Evolutionary conservation across 768 basidiomycete genomes (phyloP).

Genomic region (Hypholoma sublateritium): DNA sequence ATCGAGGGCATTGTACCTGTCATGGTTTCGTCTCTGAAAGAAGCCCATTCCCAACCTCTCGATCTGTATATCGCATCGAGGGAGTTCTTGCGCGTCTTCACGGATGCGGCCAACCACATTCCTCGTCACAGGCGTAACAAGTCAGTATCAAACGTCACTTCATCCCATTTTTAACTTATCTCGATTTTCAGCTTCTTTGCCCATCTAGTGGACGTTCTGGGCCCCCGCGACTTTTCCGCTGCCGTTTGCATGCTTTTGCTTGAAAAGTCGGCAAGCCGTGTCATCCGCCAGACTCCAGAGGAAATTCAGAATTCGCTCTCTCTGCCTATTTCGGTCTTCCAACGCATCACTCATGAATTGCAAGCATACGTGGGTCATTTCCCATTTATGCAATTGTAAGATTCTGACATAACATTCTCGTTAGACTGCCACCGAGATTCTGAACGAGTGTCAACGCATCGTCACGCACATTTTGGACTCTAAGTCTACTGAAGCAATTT

Average conservation of each 20-base stretch:
- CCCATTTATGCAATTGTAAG: neutral
- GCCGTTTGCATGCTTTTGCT: constrained; percentile 84
- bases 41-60: constrained; percentile 49
- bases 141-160: constrained; percentile 40
- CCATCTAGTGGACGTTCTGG: constrained; percentile 83
- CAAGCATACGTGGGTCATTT: constrained; percentile 51
- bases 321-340: constrained; percentile 67
- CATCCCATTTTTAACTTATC: neutral
- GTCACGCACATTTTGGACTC: constrained; percentile 40
- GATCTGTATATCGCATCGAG: constrained; percentile 68
- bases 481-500: constrained; percentile 36
- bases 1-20: constrained; percentile 93
- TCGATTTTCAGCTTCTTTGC: constrained; percentile 71
- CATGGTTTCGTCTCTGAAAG: constrained; percentile 78
- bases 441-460: constrained; percentile 67
- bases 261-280: constrained; percentile 71
- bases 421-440: constrained; percentile 62
- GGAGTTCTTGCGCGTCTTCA: constrained; percentile 88
- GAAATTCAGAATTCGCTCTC: constrained; percentile 61
- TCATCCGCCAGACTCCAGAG: constrained; percentile 58
- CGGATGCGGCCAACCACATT: constrained; percentile 88
- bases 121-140: constrained; percentile 90
- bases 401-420: constrained; percentile 6
- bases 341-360: constrained; percentile 45
- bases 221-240: constrained; percentile 75